Conservation (phyloP, 805 yeast species). For the Torulaspora indica region DNA sequence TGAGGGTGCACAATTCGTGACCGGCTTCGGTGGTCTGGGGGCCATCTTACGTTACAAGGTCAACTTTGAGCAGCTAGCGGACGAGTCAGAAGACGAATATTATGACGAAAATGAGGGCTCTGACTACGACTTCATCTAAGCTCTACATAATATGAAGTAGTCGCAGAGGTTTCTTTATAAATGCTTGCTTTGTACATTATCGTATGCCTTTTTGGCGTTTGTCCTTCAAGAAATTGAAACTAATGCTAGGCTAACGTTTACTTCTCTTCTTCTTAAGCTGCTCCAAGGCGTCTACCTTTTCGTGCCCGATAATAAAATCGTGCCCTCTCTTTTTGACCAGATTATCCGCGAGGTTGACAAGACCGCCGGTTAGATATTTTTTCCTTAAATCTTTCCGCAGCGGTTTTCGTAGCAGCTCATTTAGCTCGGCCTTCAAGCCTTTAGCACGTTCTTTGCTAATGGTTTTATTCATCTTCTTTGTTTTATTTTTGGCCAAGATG, state of each 20-base stretch:
- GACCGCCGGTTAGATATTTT: conserved; percentile 75
- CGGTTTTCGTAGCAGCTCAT: conserved; percentile 47
- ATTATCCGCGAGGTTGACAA: conserved; percentile 71
- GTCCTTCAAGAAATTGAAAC: neutral
- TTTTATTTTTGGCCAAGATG: conserved; percentile 56
- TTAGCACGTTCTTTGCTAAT: conserved; percentile 48
- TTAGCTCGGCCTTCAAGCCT: conserved; percentile 48
- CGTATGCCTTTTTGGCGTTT: neutral
- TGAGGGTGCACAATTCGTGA: conserved; percentile 97
- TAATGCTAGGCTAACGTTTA: neutral
- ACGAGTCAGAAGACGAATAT: conserved; percentile 84
- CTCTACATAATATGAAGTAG: conserved; percentile 1
- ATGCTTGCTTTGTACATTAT: conserved; percentile 7
- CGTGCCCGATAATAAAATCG: conserved; percentile 63
- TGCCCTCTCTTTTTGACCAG: conserved; percentile 66
- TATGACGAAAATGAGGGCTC: conserved; percentile 60
- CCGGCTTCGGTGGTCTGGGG: conserved; percentile 99
- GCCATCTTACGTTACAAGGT: conserved; percentile 93
- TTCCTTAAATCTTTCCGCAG: conserved; percentile 60
- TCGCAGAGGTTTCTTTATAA: conserved; percentile 2
- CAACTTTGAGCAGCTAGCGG: conserved; percentile 90
- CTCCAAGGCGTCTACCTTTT: conserved; percentile 61
- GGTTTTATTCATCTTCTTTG: conserved; percentile 49
- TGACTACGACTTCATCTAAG: conserved; percentile 37
- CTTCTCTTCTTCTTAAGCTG: conserved; percentile 42